These are phyloP conservation scores for Plantago lanceolata DNA, from an alignment of 305 asterid species.

Conservation along the genomic window DNA sequence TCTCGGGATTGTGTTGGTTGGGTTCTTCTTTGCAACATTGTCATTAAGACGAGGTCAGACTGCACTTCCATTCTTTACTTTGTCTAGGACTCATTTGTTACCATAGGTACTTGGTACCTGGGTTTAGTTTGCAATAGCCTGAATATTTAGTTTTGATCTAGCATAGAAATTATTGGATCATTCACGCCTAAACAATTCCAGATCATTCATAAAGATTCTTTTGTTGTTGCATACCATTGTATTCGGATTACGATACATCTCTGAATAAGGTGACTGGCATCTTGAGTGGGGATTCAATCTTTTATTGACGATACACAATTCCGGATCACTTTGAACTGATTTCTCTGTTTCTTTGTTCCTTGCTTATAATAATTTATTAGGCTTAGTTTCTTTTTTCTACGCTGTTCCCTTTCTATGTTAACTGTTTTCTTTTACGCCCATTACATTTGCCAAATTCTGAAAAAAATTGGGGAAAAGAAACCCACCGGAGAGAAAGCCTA, in stretches of 20 bases:
- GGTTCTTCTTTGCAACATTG: slow-evolving; percentile 63
- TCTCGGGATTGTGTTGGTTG: slow-evolving; percentile 50
- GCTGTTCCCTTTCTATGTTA: neutral
- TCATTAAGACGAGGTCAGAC: slow-evolving; percentile 80
- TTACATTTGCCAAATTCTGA: neutral
- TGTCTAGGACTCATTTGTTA: slow-evolving; percentile 7
- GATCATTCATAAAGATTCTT: slow-evolving; percentile 10
- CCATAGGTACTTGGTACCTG: slow-evolving; percentile 14
- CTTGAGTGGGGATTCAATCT: neutral
- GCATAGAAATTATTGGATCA: no score
- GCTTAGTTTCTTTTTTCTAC: neutral
- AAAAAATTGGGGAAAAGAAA: neutral
- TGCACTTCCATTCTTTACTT: slow-evolving; percentile 13
- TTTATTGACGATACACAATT: neutral
- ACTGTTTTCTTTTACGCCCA: neutral
- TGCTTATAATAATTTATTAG: neutral
- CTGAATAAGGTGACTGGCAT: neutral
- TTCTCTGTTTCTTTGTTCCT: no score
- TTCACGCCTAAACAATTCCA: neutral
- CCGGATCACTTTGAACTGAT: no score
- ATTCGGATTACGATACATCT: neutral
- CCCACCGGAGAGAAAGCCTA: no score
- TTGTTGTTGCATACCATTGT: neutral
- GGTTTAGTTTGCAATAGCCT: slow-evolving; percentile 2
- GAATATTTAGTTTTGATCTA: no score